Conservation (phyloP, 208 protist genomes). For the Leishmania lainsoni region DNA sequence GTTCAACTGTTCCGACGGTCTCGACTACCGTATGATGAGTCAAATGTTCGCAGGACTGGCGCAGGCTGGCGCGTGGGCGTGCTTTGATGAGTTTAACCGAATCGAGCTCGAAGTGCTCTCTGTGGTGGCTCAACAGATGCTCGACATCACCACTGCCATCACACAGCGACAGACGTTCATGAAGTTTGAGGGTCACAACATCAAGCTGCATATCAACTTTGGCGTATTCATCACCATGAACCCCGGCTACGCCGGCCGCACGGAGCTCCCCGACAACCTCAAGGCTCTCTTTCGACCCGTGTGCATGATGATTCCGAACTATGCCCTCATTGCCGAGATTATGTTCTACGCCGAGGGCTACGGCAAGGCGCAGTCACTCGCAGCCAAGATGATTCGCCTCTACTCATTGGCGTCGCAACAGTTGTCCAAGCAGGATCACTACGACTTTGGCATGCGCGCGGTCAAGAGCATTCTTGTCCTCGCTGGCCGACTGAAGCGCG, state of each 20-base stretch:
- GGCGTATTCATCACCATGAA: conserved; percentile 98
- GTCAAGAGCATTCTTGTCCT: conserved; percentile 95
- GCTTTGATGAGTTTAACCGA: conserved; percentile 99
- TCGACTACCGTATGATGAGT: conserved; percentile 95
- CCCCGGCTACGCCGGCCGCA: conserved; percentile 96
- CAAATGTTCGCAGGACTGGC: conserved; percentile 96
- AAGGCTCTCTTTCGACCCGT: conserved; percentile 96
- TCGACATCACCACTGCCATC: conserved; percentile 93
- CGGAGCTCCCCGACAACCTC: conserved; percentile 97
- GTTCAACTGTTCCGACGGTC: conserved; percentile 96
- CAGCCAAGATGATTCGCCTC: conserved; percentile 95
- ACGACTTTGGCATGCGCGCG: conserved; percentile 96
- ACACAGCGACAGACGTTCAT: conserved; percentile 72
- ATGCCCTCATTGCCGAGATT: conserved; percentile 96
- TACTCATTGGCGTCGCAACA: conserved; percentile 95
- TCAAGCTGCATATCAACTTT: conserved; percentile 92
- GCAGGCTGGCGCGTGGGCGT: conserved; percentile 96
- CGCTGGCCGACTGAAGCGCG: conserved; percentile 90
- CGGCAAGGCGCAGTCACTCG: conserved; percentile 87
- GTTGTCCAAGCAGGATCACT: conserved; percentile 96
- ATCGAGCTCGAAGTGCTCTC: conserved; percentile 98
- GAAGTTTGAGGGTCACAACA: conserved; percentile 92
- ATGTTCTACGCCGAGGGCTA: conserved; percentile 98
- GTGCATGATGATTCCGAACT: conserved; percentile 98
- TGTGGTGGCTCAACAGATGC: conserved; percentile 97